Evolutionary conservation across 345 rosid genomes (phyloP), one percentile per base, ranked within the genome.

Genomic region (Salix dunnii): DNA sequence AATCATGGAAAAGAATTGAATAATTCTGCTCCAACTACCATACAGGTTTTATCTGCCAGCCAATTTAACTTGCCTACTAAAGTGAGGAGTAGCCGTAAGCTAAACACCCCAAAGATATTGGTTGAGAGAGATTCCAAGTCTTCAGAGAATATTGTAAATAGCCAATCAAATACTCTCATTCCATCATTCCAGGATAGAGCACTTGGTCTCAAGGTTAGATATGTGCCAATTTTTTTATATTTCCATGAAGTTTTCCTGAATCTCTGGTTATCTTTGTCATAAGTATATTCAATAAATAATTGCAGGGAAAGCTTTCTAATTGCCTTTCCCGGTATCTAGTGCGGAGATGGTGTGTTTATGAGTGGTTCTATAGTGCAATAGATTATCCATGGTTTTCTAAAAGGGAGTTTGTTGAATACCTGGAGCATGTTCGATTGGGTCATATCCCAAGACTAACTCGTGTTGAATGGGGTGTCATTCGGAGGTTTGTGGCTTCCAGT

Each of bases 311-410:
- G 83, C 86, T 94, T 71, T 84, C 85, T 65, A 81, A 85, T 77
- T 94, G 85, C 84, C 82, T 96, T 67, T 87, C 94, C 35, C 85
- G 87, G 74, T 76, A 83, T 76, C 77, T 86, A 79, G 91, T 90
- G n/a, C 88, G 96, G 82, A 90, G 91, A 83, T 90, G 97, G 96
- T 96, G 97, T 83, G 81, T 83, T 70, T 94, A 87, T 79, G 98
- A 96, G 78, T 96, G 97, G 97, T 96, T 96, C 80, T 91, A 94
- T 75, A 89, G 98, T 86, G 97, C 97, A 46, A 91, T 94, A 58
- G 99, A 96, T 84, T 92, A 90, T 69, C 94, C 96, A 42, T 96
- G 99, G 99, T 96, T 96, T 88, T 95, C 97, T 61, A 96, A 90
- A 80, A 91, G 86, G 88, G 99, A 96, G 89, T 96, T 96, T 84